Base-by-base conservation (phyloP, 208 protist genomes). In the Acanthamoeba divionensis region DNA sequence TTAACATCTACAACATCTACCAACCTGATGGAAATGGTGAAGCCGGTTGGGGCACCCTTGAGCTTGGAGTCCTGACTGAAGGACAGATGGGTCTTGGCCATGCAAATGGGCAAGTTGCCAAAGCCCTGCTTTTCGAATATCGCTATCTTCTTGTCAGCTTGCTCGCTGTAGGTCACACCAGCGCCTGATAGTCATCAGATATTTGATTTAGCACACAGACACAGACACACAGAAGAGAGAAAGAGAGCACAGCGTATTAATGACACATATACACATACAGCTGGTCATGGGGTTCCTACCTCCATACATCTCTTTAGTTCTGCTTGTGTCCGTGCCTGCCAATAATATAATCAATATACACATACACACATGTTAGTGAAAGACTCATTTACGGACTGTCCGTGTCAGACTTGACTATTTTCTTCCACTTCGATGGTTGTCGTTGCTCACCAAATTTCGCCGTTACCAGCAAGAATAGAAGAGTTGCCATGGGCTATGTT, bases 401-500 rank as follows among this genome's bases (percentile, higher is more conserved):
- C n/a, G n/a, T n/a, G n/a, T n/a, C n/a, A n/a, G n/a, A n/a, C n/a
- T n/a, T n/a, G n/a, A n/a, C n/a, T n/a, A n/a, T 36, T 63, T 63
- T 29, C 4, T 29, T 31, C 4, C 26, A 36, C 2, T 31, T 63
- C n/a, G 55, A 31, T 63, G 26, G 29, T n/a, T n/a, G n/a, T n/a
- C n/a, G 26, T 36, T 63, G 29, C 26, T 36, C 55, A 26, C 38
- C 80, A 93, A 98, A 98, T 80, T 94, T 91, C n/a, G n/a, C n/a
- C n/a, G n/a, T 65, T 90, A 60, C 99, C 98, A 31, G 98, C 98
- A 63, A 99, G 93, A 88, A 99, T 98, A 79, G 96, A 98, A 66
- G 95, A 98, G 94, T 99, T 99, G 62, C 98, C 98, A 94, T 99
- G 98, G 18, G 98, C 98, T 91, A 99, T 99, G 92, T 99, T 99